Base-by-base conservation (phyloP, 106 monocot species). In the Apostasia ramifera region DNA sequence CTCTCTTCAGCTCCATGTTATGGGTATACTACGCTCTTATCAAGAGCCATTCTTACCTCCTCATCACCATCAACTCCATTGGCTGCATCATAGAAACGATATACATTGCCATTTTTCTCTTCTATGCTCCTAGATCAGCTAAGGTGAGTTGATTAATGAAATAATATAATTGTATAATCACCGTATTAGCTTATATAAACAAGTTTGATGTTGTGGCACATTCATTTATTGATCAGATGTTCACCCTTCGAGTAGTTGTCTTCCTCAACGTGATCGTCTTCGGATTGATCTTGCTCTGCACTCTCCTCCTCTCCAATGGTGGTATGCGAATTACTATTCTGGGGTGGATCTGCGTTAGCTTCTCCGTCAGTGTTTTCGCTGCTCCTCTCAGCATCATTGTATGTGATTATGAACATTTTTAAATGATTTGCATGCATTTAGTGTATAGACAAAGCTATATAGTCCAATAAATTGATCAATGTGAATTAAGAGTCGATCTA, bases 311-410 rank as follows among this genome's bases (percentile, higher is more conserved):
- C 0, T 14, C 71, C 0, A 49, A 49, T 9, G 84, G 79, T 5
- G 1, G 44, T 2, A 12, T 42, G 1, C 75, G 84, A 2, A 63
- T 74, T 6, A 38, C 54, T 2, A 8, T 80, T 47, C 58, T 88
- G 1, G 84, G 88, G 2, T 88, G 84, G 84, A 70, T 88, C 55
- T 84, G 84, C 41, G 77, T 84, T 0, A 59, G 55, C 59, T 85
- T 88, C 63, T 81, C 84, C 1, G 71, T 85, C 1, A 59, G 79
- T 67, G 84, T 88, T 2, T 88, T 88, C 41, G 84, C 79, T 0
- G 88, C 88, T 44, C 88, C 88, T 8, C 54, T 88, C 9, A 85
- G 76, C 60, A 74, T 85, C 73, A 88, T 88, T 8, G 88, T 88
- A 47, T 75, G 76, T 39, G 69, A 26, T 26, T 26, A 26, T 26